A percentile compares a stretch with the other conserved stretches of the same genome.
Evolutionary conservation across 176 grass and related monocot genomes (phyloP).

Genomic region (Olyra latifolia): DNA sequence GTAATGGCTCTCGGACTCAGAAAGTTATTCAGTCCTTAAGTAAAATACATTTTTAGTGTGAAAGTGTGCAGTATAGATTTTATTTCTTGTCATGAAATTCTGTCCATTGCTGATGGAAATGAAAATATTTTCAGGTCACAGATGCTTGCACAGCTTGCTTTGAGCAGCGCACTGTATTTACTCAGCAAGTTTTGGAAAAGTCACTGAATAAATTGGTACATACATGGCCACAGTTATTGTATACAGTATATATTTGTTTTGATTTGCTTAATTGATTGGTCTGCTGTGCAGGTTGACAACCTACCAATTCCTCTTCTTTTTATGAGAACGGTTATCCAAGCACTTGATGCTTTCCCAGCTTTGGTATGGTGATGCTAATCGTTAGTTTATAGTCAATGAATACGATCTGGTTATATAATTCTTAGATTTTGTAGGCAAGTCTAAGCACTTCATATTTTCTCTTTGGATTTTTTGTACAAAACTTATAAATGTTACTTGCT

Average conservation of each 20-base stretch:
- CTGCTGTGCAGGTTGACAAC: slow-evolving; percentile 72
- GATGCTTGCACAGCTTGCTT: slow-evolving; percentile 98
- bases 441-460: neutral
- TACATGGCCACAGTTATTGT: slow-evolving; percentile 9
- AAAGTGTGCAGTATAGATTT: neutral
- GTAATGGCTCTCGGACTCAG: neutral
- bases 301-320: slow-evolving; percentile 95
- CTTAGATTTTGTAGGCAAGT: slow-evolving; percentile 5
- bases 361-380: slow-evolving; percentile 61
- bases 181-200: slow-evolving; percentile 94
- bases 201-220: slow-evolving; percentile 88
- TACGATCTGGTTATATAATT: slow-evolving; percentile 19
- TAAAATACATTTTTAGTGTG: neutral
- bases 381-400: slow-evolving; percentile 6
- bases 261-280: slow-evolving; percentile 31
- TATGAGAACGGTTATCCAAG: slow-evolving; percentile 99
- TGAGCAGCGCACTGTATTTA: slow-evolving; percentile 98
- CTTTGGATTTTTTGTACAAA: slow-evolving; percentile 8
- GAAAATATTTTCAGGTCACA: slow-evolving; percentile 67
- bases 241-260: neutral
- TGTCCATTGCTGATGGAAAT: slow-evolving; percentile 22
- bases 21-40: slow-evolving; percentile 4
- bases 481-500: neutral
- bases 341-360: slow-evolving; percentile 93
- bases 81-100: slow-evolving; percentile 5